Evolutionary conservation across 129 eudicot species (phyloP).

Genomic region (Mikania micrantha): DNA sequence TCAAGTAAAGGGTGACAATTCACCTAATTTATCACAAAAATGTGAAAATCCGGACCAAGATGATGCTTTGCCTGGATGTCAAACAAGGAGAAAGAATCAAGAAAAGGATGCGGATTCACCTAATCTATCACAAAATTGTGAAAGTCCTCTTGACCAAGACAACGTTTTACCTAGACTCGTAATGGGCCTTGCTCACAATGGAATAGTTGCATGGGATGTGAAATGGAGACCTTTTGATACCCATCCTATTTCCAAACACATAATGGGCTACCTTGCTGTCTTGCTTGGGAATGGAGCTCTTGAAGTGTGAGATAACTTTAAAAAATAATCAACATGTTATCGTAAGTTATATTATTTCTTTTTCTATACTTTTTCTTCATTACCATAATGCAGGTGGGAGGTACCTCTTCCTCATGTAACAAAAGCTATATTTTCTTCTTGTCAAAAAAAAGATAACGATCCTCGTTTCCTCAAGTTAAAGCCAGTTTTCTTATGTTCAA

Average conservation of each 20-base stretch:
- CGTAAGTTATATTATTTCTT: neutral
- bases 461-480: conserved; percentile 87
- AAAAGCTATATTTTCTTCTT: conserved; percentile 44
- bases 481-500: conserved; percentile 87
- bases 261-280: conserved; percentile 92
- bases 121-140: neutral
- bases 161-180: conserved; percentile 76
- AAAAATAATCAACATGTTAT: neutral
- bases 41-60: conserved; percentile 27
- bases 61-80: conserved; percentile 44
- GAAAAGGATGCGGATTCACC: conserved; percentile 15
- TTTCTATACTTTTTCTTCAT: neutral
- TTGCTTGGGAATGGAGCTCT: conserved; percentile 92
- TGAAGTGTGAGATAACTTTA: conserved; percentile 74
- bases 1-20: conserved; percentile 9
- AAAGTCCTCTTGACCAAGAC: conserved; percentile 27
- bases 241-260: conserved; percentile 25
- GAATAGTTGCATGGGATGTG: conserved; percentile 95
- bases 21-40: conserved; percentile 7
- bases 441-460: conserved; percentile 51
- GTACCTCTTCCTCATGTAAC: conserved; percentile 65
- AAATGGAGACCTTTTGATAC: conserved; percentile 70
- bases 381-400: conserved; percentile 66
- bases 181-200: conserved; percentile 87
- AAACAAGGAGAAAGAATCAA: conserved; percentile 3